phyloP scores from a whole-genome alignment of 441 rosid genomes.

The Raphanus hybrid region DNA sequence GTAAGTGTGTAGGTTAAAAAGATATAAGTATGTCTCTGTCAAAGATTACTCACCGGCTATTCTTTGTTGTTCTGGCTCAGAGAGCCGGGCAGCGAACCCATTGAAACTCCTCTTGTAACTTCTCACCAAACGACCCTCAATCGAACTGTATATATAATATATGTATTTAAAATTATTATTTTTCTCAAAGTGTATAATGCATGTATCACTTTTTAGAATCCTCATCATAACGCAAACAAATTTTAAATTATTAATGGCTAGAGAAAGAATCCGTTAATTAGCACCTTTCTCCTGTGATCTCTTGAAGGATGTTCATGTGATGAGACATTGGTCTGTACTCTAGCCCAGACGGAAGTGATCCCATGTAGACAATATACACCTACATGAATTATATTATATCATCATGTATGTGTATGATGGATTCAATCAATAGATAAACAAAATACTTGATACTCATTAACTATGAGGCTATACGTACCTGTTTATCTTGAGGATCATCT shows the following conservation, averaged over 20 bases:
- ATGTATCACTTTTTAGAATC: not conserved
- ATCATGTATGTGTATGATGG: not conserved
- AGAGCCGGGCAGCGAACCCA: not conserved
- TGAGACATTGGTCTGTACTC: conserved; percentile 40
- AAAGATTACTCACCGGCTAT: conserved; percentile 15
- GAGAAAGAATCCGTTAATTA: not conserved
- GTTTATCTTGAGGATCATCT: conserved; percentile 17
- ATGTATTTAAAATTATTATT: too few species aligned
- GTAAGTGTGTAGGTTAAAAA: too few species aligned
- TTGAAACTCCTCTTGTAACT: too few species aligned
- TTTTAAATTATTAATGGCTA: not conserved
- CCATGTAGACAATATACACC: conserved; percentile 56
- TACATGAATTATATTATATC: not conserved
- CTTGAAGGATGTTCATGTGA: conserved; percentile 48
- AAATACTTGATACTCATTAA: not conserved
- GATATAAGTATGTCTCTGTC: not conserved
- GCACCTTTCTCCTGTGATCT: conserved; percentile 38
- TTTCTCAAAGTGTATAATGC: not conserved
- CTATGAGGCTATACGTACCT: not conserved
- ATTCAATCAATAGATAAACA: not conserved
- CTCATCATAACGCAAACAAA: not conserved
- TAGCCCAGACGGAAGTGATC: conserved; percentile 49
- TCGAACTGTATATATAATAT: too few species aligned
- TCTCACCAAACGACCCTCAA: too few species aligned
- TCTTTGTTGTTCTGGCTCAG: not conserved